Conservation (phyloP, 106 monocot genomes). For the Acorus gramineus region DNA sequence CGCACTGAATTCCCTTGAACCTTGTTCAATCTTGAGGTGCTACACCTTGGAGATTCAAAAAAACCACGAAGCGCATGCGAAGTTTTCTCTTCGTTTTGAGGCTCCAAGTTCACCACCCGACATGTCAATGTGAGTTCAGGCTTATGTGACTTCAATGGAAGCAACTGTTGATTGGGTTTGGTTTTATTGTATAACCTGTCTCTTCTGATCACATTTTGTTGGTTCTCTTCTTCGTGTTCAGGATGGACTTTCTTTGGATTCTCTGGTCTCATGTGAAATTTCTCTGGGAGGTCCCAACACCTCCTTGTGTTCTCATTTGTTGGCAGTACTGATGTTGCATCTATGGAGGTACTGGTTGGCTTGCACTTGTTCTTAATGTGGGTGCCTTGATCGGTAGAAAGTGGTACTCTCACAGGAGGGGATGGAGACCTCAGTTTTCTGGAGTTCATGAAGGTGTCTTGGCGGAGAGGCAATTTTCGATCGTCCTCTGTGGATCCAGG, state of each 20-base stretch:
- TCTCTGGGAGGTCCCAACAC: slow-evolving; percentile 13
- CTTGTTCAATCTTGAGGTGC: too few species aligned
- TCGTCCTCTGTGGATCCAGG: slow-evolving; percentile 7
- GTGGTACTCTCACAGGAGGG: slow-evolving; percentile 19
- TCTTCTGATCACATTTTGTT: not conserved
- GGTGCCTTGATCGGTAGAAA: slow-evolving; percentile 19
- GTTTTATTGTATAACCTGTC: not conserved
- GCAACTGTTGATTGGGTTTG: not conserved
- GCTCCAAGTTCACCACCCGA: too few species aligned
- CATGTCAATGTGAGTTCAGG: too few species aligned
- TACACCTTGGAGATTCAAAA: too few species aligned
- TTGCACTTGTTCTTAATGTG: slow-evolving; percentile 16
- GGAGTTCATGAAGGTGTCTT: slow-evolving; percentile 3
- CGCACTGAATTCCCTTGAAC: too few species aligned
- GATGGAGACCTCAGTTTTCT: slow-evolving; percentile 20
- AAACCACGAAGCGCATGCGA: too few species aligned
- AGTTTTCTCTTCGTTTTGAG: too few species aligned
- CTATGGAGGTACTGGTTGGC: not conserved
- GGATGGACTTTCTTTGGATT: slow-evolving; percentile 8
- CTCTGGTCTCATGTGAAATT: not conserved
- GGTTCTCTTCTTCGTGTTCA: slow-evolving; percentile 15
- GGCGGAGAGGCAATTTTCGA: slow-evolving; percentile 12
- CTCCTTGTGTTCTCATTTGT: slow-evolving; percentile 5
- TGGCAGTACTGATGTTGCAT: not conserved
- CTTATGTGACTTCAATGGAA: too few species aligned